These are phyloP conservation scores for Lachnellula suecica DNA, from an alignment of 2,329 filamentous ascomycete genomes.

Conservation along the genomic window DNA sequence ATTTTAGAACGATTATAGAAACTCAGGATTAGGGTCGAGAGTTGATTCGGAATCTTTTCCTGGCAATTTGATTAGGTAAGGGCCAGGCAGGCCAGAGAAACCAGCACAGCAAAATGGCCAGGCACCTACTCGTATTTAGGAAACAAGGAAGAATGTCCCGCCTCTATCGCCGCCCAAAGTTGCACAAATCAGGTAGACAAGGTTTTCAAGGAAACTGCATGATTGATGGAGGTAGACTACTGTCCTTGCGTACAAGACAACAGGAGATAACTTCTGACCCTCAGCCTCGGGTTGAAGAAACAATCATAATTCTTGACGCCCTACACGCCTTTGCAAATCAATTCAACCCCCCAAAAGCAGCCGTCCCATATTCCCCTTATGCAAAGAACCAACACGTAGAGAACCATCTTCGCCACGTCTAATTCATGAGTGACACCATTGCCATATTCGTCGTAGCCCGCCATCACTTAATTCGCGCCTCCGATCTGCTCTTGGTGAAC, in stretches of 20 bases:
- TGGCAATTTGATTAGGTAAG: too few relatives aligned
- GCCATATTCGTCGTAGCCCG: background rate
- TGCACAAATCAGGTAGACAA: background rate
- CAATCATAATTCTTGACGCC: slow-evolving; percentile 27
- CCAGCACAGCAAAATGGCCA: too few relatives aligned
- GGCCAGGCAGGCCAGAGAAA: too few relatives aligned
- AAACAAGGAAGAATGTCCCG: background rate
- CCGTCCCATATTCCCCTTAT: slow-evolving; percentile 20
- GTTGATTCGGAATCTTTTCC: too few relatives aligned
- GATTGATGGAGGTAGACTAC: slow-evolving; percentile 12
- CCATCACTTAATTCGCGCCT: slow-evolving; percentile 44
- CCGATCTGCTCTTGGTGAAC: slow-evolving; percentile 99
- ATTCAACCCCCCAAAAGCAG: slow-evolving; percentile 13
- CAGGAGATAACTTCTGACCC: slow-evolving; percentile 13
- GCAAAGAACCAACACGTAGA: slow-evolving; percentile 10
- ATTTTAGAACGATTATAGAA: too few relatives aligned
- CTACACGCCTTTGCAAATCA: slow-evolving; percentile 27
- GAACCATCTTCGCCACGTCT: slow-evolving; percentile 1
- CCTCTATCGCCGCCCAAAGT: background rate
- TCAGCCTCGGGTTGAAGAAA: slow-evolving; percentile 16
- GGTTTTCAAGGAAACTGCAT: slow-evolving; percentile 1
- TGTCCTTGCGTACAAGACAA: slow-evolving; percentile 14
- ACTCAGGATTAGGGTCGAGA: background rate
- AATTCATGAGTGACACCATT: background rate
- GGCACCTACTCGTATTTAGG: too few relatives aligned